A percentile compares a stretch with the other conserved stretches of the same genome.
Conservation (phyloP, 2,329 filamentous ascomycete species). For the Ophiosphaerella narmari region DNA sequence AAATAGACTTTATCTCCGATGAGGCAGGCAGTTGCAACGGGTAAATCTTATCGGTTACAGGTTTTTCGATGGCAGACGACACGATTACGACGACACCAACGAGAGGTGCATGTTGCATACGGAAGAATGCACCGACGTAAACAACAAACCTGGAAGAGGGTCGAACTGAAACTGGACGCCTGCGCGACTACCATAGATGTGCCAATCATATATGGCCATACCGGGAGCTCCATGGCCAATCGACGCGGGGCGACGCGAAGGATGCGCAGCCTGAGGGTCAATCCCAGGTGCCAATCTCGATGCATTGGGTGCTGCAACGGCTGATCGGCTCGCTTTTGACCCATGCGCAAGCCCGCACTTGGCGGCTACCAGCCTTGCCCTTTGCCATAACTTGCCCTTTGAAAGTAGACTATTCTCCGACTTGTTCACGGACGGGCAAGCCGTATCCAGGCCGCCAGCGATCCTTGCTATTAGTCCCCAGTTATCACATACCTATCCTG, state of each 20-base stretch:
- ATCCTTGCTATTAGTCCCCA: neutral
- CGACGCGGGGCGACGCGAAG: conserved; percentile 16
- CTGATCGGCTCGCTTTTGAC: conserved; percentile 21
- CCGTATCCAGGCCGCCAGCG: neutral
- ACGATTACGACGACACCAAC: conserved; percentile 20
- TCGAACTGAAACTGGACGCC: conserved; percentile 37
- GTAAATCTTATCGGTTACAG: conserved; percentile 18
- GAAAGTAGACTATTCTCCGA: neutral
- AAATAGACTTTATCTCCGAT: conserved; percentile 15
- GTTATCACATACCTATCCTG: too few species aligned
- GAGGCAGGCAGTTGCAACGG: conserved; percentile 18
- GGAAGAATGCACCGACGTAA: conserved; percentile 27
- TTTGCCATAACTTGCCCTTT: neutral
- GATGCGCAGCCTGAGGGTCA: conserved; percentile 27
- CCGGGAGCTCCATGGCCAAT: conserved; percentile 26
- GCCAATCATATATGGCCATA: conserved; percentile 33
- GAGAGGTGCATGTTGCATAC: conserved; percentile 16
- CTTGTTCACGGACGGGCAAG: too few species aligned
- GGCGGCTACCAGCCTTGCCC: conserved; percentile 6
- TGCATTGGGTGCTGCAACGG: conserved; percentile 27
- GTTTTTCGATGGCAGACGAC: conserved; percentile 16
- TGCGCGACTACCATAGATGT: conserved; percentile 19
- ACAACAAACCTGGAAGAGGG: conserved; percentile 45
- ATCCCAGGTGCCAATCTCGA: conserved; percentile 32
- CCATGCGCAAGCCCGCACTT: conserved; percentile 9